These are phyloP conservation scores for Vitis hybrid DNA, from an alignment of 177 flowering plant species.

Conservation along the genomic window DNA sequence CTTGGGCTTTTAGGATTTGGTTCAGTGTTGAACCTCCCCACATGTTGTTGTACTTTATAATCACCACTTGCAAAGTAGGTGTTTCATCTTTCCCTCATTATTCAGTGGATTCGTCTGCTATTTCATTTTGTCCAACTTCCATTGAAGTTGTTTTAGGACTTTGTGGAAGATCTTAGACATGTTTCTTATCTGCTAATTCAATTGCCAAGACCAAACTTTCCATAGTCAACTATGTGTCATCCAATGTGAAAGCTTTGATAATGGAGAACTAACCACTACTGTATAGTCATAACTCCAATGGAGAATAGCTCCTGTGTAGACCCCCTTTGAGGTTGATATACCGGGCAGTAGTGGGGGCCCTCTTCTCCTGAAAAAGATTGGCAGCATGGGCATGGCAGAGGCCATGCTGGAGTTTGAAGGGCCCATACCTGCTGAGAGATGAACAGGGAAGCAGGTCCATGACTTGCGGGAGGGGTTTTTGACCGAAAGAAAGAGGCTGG, in stretches of 20 bases:
- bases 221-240: not conserved
- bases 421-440: no score
- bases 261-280: not conserved
- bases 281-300: not conserved
- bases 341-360: no score
- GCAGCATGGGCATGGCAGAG: no score
- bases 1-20: constrained; percentile 22
- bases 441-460: no score
- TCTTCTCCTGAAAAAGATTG: no score
- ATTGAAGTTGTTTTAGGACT: not conserved
- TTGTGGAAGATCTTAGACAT: not conserved
- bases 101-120: not conserved
- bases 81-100: not conserved
- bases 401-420: no score
- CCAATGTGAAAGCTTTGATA: not conserved
- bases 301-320: constrained; percentile 1
- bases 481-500: no score
- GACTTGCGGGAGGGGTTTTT: no score
- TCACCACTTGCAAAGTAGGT: not conserved
- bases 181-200: constrained; percentile 3
- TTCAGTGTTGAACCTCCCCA: constrained; percentile 27
- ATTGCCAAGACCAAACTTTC: constrained; percentile 2
- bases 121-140: constrained; percentile 3
- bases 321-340: no score
- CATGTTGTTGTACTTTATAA: constrained; percentile 10